A percentile compares a stretch with the other conserved stretches of the same genome.
phyloP scores from a whole-genome alignment of 2,329 filamentous ascomycete species.

The Colletotrichum sansevieriae region DNA sequence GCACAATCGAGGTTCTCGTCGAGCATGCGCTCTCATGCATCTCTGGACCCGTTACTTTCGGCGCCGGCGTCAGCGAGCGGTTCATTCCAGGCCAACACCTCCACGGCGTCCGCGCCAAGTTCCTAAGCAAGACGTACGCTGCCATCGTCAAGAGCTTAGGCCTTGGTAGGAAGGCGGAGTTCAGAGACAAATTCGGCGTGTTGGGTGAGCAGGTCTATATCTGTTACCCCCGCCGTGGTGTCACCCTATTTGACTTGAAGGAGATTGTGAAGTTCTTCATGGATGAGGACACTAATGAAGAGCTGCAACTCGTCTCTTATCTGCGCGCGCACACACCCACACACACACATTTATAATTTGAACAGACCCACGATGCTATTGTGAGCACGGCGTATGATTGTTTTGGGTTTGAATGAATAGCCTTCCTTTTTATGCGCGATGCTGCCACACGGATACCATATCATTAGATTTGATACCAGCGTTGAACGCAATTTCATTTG shows the following conservation, averaged over 20 bases:
- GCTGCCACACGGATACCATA: constrained; percentile 20
- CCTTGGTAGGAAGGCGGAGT: constrained; percentile 86
- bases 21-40: constrained; percentile 72
- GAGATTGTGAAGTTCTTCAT: constrained; percentile 94
- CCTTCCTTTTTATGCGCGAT: background rate
- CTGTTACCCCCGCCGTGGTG: constrained; percentile 87
- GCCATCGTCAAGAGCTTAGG: constrained; percentile 86
- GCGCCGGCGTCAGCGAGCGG: constrained; percentile 81
- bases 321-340: too few species aligned
- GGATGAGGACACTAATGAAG: constrained; percentile 61
- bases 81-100: constrained; percentile 86
- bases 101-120: constrained; percentile 82
- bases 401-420: background rate
- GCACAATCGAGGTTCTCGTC: constrained; percentile 87
- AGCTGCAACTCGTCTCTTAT: too few species aligned
- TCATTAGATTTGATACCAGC: constrained; percentile 30
- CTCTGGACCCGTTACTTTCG: constrained; percentile 80
- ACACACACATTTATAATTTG: too few species aligned
- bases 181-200: constrained; percentile 90
- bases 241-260: constrained; percentile 84
- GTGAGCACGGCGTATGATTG: background rate
- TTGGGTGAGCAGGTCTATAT: constrained; percentile 88
- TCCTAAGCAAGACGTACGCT: constrained; percentile 86
- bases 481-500: constrained; percentile 21
- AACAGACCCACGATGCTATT: too few species aligned